Conservation (phyloP, 1,284 basidiomycete species). For the Heterobasidion irregulare region DNA sequence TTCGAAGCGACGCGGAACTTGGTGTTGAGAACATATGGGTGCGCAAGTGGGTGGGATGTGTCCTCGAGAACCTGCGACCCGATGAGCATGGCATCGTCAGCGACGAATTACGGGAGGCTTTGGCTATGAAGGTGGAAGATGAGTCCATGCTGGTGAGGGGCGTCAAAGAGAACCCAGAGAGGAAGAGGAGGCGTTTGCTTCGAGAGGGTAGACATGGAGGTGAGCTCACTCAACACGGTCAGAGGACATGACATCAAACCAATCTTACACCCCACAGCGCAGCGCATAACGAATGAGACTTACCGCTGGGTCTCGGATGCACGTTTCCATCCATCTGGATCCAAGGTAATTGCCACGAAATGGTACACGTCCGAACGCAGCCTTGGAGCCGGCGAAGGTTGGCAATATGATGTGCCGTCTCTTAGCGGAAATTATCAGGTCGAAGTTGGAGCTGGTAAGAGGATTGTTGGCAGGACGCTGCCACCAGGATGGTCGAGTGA, state of each 20-base stretch:
- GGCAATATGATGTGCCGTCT: constrained; percentile 49
- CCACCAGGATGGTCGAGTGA: constrained; percentile 51
- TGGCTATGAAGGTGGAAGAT: constrained; percentile 28
- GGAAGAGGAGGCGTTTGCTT: constrained; percentile 39
- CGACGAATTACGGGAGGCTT: background rate
- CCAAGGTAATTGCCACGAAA: constrained; percentile 59
- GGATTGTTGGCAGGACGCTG: constrained; percentile 45
- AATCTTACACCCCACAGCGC: constrained; percentile 26
- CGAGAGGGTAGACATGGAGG: constrained; percentile 52
- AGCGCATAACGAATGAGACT: constrained; percentile 65
- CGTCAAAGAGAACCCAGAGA: constrained; percentile 37
- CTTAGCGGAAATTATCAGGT: constrained; percentile 20
- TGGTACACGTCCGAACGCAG: constrained; percentile 48
- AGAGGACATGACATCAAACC: background rate
- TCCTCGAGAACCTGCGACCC: constrained; percentile 44
- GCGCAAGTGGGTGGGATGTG: constrained; percentile 53
- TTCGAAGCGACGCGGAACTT: constrained; percentile 61
- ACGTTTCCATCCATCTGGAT: constrained; percentile 58
- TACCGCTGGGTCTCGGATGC: constrained; percentile 61
- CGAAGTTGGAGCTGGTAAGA: constrained; percentile 38
- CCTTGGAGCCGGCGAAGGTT: constrained; percentile 51
- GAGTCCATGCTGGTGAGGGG: constrained; percentile 40
- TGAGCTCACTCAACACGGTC: constrained; percentile 18
- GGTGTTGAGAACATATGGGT: constrained; percentile 72
- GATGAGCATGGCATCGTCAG: constrained; percentile 12